These are phyloP conservation scores for Balansia obtecta DNA, from an alignment of 2,329 filamentous ascomycete species.

Conservation along the genomic window DNA sequence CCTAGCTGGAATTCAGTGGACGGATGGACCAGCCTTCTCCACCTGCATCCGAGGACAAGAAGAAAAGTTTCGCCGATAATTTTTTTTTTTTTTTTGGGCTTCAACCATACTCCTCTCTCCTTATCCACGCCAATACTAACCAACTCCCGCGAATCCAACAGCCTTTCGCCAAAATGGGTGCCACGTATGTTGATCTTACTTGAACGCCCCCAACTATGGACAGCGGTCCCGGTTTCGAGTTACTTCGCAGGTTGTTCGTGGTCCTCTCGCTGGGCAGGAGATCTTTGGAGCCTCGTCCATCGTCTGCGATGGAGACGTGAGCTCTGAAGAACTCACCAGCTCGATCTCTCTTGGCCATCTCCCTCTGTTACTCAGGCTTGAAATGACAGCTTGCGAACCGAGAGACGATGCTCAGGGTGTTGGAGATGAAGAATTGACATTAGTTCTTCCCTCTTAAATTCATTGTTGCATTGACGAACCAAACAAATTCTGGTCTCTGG, in stretches of 20 bases:
- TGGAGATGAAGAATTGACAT: constrained; percentile 55
- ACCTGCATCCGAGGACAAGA: constrained; percentile 7
- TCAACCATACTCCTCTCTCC: constrained; percentile 6
- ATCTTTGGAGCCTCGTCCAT: constrained; percentile 10
- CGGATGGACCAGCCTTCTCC: neutral
- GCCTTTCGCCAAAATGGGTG: constrained; percentile 29
- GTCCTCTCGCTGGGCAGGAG: constrained; percentile 65
- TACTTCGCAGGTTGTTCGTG: constrained; percentile 58
- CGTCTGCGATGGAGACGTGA: neutral
- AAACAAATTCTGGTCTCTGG: constrained; percentile 3
- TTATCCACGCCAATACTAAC: constrained; percentile 26
- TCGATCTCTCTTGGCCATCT: constrained; percentile 60
- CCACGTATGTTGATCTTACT: constrained; percentile 40
- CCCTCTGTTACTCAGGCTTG: constrained; percentile 41
- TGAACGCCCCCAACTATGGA: constrained; percentile 20
- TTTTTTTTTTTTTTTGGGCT: neutral
- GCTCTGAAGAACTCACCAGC: constrained; percentile 44
- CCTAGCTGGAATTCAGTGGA: constrained; percentile 13
- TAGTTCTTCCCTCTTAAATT: constrained; percentile 60
- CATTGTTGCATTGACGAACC: constrained; percentile 43
- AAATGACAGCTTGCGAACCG: constrained; percentile 33
- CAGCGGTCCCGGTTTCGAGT: constrained; percentile 36
- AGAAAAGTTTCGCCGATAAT: neutral
- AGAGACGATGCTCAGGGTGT: constrained; percentile 58
- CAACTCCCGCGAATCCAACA: constrained; percentile 21